A percentile compares a stretch with the other conserved stretches of the same genome.
Conservation (phyloP, 2,329 filamentous ascomycete genomes). For the Xylariaceae sp. region DNA sequence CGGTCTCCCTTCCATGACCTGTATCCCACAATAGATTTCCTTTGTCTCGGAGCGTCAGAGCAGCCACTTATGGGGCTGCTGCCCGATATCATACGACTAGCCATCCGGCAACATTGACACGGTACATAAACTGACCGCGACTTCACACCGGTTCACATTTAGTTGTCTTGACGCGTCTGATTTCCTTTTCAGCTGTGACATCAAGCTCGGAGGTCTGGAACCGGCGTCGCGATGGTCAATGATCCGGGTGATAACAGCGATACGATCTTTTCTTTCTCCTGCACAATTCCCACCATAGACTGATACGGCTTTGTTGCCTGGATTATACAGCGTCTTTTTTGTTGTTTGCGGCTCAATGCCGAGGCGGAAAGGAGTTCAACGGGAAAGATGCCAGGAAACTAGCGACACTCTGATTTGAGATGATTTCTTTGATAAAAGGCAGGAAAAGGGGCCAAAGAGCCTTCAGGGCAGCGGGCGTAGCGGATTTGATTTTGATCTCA, state of each 20-base stretch:
- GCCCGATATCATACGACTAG: no score
- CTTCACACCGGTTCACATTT: no score
- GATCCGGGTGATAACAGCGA: constrained; percentile 9
- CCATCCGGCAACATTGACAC: no score
- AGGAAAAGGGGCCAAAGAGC: constrained; percentile 6
- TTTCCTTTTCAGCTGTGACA: no score
- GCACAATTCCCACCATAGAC: constrained; percentile 13
- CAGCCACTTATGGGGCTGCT: no score
- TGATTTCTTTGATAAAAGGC: constrained; percentile 3
- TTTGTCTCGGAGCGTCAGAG: no score
- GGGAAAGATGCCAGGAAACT: constrained; percentile 2
- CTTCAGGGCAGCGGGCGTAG: constrained; percentile 4
- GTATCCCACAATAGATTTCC: no score
- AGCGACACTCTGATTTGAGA: constrained; percentile 10
- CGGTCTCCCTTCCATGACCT: no score
- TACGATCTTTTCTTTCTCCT: constrained; percentile 11
- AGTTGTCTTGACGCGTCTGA: no score
- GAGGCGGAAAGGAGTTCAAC: constrained; percentile 18
- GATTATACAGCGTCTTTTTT: constrained; percentile 20
- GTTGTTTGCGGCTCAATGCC: constrained; percentile 9
- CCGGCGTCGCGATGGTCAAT: neutral
- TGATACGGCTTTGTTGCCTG: constrained; percentile 23
- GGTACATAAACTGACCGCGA: no score
- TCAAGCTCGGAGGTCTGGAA: no score
- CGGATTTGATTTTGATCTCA: neutral